A percentile compares a stretch with the other conserved stretches of the same genome.
These are phyloP conservation scores for Geranium incanum DNA, from an alignment of 441 rosid species.

Conservation along the genomic window DNA sequence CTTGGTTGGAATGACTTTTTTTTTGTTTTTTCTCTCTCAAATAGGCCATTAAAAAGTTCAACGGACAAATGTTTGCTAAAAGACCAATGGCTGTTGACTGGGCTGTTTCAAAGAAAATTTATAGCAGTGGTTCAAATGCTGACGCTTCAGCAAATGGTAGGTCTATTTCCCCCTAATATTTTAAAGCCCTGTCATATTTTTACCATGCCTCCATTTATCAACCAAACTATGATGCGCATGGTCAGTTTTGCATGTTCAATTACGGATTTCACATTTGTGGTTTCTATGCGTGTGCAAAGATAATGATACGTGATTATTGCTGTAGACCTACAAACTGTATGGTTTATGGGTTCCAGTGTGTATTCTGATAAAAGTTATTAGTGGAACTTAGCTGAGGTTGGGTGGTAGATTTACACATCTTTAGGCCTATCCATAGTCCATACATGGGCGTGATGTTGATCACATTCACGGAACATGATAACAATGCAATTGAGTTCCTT, in stretches of 20 bases:
- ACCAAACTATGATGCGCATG: not conserved
- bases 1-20: slow-evolving; percentile 10
- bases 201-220: not conserved
- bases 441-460: not conserved
- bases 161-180: not conserved
- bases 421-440: not conserved
- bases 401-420: not conserved
- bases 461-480: not conserved
- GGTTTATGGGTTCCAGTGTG: not conserved
- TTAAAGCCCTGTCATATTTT: not conserved
- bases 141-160: slow-evolving; percentile 57
- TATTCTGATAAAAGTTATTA: not conserved
- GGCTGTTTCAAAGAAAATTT: slow-evolving; percentile 87
- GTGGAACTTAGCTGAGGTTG: not conserved
- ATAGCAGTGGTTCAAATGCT: slow-evolving; percentile 42
- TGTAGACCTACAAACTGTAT: not conserved
- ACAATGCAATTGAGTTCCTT: not conserved
- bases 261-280: not conserved
- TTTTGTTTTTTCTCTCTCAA: slow-evolving; percentile 5
- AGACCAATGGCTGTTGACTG: slow-evolving; percentile 93
- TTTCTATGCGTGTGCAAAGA: not conserved
- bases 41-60: slow-evolving; percentile 86
- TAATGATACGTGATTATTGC: not conserved
- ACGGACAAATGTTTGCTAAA: slow-evolving; percentile 56
- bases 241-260: not conserved